These are phyloP conservation scores for Aegilops sharonensis DNA, from an alignment of 176 grass and related monocot genomes.

Conservation along the genomic window DNA sequence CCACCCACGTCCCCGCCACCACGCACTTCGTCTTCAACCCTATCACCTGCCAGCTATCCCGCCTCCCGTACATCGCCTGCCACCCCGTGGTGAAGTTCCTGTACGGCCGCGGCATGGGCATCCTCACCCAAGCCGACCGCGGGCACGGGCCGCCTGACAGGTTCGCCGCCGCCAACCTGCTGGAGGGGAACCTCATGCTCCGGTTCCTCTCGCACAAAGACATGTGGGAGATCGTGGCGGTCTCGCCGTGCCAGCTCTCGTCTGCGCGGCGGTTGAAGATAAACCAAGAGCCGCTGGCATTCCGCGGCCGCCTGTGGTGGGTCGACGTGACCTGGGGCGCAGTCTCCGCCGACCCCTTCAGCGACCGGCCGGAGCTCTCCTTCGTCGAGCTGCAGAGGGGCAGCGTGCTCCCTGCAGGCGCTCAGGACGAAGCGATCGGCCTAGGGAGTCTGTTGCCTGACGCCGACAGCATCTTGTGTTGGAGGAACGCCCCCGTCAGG, in stretches of 20 bases:
- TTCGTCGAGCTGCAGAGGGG: constrained; percentile 18
- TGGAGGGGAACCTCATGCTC: not conserved
- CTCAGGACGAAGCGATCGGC: not conserved
- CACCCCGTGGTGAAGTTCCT: not conserved
- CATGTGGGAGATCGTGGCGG: not conserved
- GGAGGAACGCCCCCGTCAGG: not conserved
- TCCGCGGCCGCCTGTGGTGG: not conserved
- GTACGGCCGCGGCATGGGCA: not conserved
- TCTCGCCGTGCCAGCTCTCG: not conserved
- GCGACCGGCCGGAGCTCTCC: not conserved
- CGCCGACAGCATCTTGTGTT: not conserved
- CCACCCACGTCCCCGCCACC: not conserved
- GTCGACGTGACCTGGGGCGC: constrained; percentile 19
- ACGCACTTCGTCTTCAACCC: not conserved
- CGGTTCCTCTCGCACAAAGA: not conserved
- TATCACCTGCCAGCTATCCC: not conserved
- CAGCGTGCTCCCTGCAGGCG: not conserved
- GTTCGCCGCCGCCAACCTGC: not conserved
- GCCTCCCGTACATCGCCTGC: not conserved
- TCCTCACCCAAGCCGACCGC: not conserved
- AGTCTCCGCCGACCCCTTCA: constrained; percentile 1
- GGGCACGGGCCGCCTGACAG: constrained; percentile 7
- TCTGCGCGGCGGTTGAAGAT: not conserved
- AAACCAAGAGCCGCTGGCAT: not conserved
- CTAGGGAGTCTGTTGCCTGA: too few relatives aligned